Evolutionary conservation across 495 filamentous ascomycete genomes (phyloP), one percentile per base, ranked within the genome.

Genomic region (Aspergillus sparsus): DNA sequence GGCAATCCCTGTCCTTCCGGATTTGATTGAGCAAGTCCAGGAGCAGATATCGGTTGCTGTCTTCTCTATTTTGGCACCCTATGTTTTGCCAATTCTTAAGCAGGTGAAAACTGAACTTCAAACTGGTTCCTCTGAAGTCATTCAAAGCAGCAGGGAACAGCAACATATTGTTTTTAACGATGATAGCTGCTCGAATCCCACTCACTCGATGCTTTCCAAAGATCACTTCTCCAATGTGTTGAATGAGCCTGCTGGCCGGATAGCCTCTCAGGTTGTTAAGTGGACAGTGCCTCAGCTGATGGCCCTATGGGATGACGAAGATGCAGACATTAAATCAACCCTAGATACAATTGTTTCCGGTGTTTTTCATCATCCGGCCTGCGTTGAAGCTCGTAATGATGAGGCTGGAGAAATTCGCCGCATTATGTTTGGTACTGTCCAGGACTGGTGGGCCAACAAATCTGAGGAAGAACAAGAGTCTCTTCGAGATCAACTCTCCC

Each of bases 151-250:
- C 68, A 82, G 86, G 68, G 83, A 89, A 42, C 85, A 92, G 70
- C 92, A 97, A 71, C 84, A 87, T 62, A 82, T 91, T 54, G 91
- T 97, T 32, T 97, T 95, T 73, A 66, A 87, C n/a, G 86, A 97
- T 63, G 86, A 93, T 62, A 46, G 77, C 39, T 88, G 72, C 51
- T 83, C 84, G 18, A 87, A 97, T 67, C 92, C 92, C 7, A 97
- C 92, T 9, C 92, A 97, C 71, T 92, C 89, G n/a, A 97, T 96
- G 92, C 82, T 97, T 16, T 90, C 89, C 45, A 97, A 97, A 78
- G 92, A 96, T 65, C 92, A 96, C 68, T 96, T 95, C 71, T 87
- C 87, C 47, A 91, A 92, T 66, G 75, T 92, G 18, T 85, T 97
- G 52, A 97, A 97, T 68, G 91, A 95, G 70, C 85, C 91, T 27